Base-by-base conservation (phyloP, 2,329 filamentous ascomycete genomes). In the Dactylellina leptospora region DNA sequence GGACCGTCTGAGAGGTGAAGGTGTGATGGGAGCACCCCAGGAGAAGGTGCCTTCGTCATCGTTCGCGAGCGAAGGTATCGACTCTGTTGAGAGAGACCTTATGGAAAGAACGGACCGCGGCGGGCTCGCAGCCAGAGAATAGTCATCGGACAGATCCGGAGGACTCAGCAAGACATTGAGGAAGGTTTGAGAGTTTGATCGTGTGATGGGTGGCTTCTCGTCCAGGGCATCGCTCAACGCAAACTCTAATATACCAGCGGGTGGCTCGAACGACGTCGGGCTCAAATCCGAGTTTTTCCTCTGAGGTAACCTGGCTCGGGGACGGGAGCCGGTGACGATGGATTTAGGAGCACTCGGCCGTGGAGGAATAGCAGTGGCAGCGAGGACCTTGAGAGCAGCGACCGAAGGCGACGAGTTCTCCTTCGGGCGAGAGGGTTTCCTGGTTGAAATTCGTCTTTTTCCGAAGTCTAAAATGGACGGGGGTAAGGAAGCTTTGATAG, bases 31-130 rank as follows among this genome's bases (percentile, higher is more conserved):
- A 16, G 54, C 55, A 25, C 59, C 61, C 68, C 71, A 75, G 18
- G 76, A 77, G 59, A 73, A 74, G 25, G 74, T 76, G 16, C 75
- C 76, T 47, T 74, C 75, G 51, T 76, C 74, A 58, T 77, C 76
- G 50, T 74, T 75, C 22, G 75, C 75, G 18, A 77, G 74, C 1
- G 75, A 76, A 40, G 76, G 76, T 18, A 77, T 75, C 1, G 75
- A 77, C 23, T 75, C 75, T 13, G 74, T 74, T 30, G 75, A 77
- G 42, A 72, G 66, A 5, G 76, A 77, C 40, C 74, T 56, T n/a
- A 74, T 64, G 1, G 76, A 77, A 22, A 76, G 58, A 9, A 66
- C 62, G 8, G 73, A 75, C 11, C 74, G 76, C 33, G 71, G 69
- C 16, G 75, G 75, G 20, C 75, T 75, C 30, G 61, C 58, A 28